A percentile compares a stretch with the other conserved stretches of the same genome.
phyloP scores from a whole-genome alignment of 768 basidiomycete genomes.

The Ramaria rubella region DNA sequence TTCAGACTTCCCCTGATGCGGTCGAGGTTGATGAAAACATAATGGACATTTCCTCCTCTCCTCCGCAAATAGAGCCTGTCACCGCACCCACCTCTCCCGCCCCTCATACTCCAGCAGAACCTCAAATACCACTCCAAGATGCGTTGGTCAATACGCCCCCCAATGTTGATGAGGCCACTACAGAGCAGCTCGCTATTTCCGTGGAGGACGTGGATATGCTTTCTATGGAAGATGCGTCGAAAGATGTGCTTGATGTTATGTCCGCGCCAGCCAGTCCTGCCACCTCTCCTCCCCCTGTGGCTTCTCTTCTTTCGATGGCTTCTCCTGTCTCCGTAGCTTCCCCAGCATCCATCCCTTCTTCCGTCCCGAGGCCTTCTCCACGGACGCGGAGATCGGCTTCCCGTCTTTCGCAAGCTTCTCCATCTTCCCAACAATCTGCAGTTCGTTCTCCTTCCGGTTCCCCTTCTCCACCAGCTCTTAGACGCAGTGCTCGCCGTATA shows the following conservation, averaged over 20 bases:
- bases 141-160: too few relatives aligned
- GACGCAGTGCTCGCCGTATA: too few relatives aligned
- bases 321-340: neutral
- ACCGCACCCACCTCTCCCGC: neutral
- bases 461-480: neutral
- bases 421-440: neutral
- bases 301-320: neutral
- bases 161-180: neutral
- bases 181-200: neutral
- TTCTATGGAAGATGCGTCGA: neutral
- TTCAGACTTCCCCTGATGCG: neutral
- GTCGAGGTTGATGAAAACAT: neutral
- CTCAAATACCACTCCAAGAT: neutral
- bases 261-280: neutral
- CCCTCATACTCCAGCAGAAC: neutral
- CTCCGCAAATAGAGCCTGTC: neutral
- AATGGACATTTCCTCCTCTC: neutral
- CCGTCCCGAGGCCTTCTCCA: too few relatives aligned
- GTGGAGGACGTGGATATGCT: neutral
- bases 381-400: too few relatives aligned
- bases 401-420: neutral
- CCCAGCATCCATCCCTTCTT: neutral
- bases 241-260: conserved; percentile 1
- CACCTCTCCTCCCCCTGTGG: neutral
- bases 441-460: neutral